Conservation (phyloP, 345 rosid genomes). For the Angophora floribunda region DNA sequence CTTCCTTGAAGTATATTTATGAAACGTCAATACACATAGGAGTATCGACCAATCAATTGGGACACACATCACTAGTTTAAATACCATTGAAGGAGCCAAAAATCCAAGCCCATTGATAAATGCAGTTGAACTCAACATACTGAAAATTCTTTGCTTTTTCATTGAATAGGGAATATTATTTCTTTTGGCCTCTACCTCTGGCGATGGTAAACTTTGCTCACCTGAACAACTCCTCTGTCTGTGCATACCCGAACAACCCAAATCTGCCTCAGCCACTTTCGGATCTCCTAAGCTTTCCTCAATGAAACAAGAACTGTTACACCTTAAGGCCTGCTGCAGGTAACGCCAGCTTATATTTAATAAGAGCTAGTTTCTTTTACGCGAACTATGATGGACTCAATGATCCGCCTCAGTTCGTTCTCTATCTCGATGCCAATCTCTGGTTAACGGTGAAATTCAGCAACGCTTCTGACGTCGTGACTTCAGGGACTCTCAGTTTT, state of each 20-base stretch:
- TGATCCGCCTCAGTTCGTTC: constrained; percentile 19
- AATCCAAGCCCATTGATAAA: neutral
- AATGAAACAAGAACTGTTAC: neutral
- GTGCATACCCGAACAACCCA: neutral
- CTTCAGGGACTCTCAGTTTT: constrained; percentile 2
- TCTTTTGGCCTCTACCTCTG: constrained; percentile 33
- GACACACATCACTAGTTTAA: neutral
- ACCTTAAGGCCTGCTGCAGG: neutral
- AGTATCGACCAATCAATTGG: neutral
- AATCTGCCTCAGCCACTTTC: neutral
- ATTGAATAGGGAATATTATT: constrained; percentile 24
- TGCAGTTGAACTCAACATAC: accelerated
- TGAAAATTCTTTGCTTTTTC: neutral
- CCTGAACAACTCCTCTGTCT: neutral
- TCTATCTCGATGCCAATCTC: constrained; percentile 17
- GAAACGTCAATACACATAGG: neutral
- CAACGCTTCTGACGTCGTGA: neutral
- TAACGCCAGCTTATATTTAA: neutral
- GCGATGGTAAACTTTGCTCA: constrained; percentile 10
- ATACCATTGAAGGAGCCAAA: neutral
- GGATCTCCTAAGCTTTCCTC: neutral
- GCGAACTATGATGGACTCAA: neutral
- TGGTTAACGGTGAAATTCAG: neutral
- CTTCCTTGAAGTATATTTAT: neutral
- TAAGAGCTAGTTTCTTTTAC: neutral